Percentiles rank a stretch among this genome's conserved stretches.
phyloP scores from a whole-genome alignment of 768 basidiomycete species.

The Mycena capillaripes region DNA sequence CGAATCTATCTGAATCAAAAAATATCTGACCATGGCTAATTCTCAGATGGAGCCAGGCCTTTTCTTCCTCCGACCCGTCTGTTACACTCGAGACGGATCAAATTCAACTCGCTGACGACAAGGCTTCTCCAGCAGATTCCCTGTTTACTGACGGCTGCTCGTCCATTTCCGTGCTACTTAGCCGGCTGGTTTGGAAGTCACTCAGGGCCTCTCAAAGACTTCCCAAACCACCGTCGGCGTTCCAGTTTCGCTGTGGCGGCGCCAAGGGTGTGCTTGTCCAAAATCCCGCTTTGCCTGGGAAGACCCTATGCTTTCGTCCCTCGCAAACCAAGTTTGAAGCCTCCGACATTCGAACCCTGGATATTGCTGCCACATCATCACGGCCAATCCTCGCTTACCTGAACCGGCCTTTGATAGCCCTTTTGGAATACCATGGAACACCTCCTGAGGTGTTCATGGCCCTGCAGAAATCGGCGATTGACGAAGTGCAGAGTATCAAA shows the following conservation, averaged over 20 bases:
- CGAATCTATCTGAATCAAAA: neutral
- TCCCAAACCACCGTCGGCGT: constrained; percentile 52
- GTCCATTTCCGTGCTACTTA: constrained; percentile 55
- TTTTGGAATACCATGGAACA: constrained; percentile 63
- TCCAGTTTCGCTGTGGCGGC: constrained; percentile 61
- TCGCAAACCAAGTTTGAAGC: constrained; percentile 66
- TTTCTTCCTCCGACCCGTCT: constrained; percentile 65
- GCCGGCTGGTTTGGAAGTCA: constrained; percentile 50
- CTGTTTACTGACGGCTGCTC: constrained; percentile 69
- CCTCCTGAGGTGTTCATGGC: constrained; percentile 46
- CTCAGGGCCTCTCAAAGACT: constrained; percentile 47
- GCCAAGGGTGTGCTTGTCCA: constrained; percentile 64
- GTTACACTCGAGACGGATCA: constrained; percentile 52
- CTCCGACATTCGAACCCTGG: constrained; percentile 52
- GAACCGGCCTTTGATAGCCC: constrained; percentile 63
- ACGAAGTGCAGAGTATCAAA: constrained; percentile 50
- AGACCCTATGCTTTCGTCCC: constrained; percentile 54
- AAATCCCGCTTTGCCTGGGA: constrained; percentile 53
- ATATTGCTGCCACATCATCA: constrained; percentile 62
- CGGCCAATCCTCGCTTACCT: constrained; percentile 59
- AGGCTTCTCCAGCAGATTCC: constrained; percentile 40
- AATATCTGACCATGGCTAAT: neutral
- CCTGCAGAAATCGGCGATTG: constrained; percentile 55
- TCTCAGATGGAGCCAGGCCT: constrained; percentile 61
- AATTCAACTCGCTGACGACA: constrained; percentile 49